Evolutionary conservation across 148 eudicot species (phyloP).

Genomic region (Chenopodium quinoa): DNA sequence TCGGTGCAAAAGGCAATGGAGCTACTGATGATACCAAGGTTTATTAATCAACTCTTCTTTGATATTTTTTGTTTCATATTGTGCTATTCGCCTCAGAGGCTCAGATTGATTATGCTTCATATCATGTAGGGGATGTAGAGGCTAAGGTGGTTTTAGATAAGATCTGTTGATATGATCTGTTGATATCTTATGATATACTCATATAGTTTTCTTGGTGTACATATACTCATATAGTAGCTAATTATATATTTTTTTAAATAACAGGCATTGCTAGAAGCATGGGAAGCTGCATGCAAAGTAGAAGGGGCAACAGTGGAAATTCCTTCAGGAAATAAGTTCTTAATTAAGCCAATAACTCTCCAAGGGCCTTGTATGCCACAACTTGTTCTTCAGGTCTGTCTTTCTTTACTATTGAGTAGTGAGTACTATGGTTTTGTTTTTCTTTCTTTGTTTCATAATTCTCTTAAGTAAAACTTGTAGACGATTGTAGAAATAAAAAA

Average conservation of each 20-base stretch:
- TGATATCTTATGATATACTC: no score
- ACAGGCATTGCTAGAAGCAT: slow-evolving; percentile 74
- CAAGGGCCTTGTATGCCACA: slow-evolving; percentile 85
- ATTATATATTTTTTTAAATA: background rate
- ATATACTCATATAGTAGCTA: background rate
- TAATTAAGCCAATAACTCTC: slow-evolving; percentile 60
- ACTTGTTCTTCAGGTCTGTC: slow-evolving; percentile 56
- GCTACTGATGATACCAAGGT: slow-evolving; percentile 76
- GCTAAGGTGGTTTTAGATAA: background rate
- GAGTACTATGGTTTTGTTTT: no score
- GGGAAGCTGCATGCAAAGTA: slow-evolving; percentile 70
- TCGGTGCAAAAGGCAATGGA: slow-evolving; percentile 78
- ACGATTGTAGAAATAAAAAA: no score
- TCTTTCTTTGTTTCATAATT: no score
- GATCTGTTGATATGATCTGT: no score
- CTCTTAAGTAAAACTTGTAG: background rate
- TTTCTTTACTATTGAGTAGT: background rate
- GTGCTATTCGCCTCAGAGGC: no score
- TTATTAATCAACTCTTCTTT: background rate
- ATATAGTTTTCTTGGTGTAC: background rate
- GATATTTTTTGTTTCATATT: no score
- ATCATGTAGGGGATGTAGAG: background rate
- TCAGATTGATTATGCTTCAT: background rate
- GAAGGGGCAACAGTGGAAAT: slow-evolving; percentile 47
- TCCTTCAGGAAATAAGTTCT: slow-evolving; percentile 52